A percentile compares a stretch with the other conserved stretches of the same genome.
Conservation (phyloP, 2,329 filamentous ascomycete species). For the Fusarium ramigenum region DNA sequence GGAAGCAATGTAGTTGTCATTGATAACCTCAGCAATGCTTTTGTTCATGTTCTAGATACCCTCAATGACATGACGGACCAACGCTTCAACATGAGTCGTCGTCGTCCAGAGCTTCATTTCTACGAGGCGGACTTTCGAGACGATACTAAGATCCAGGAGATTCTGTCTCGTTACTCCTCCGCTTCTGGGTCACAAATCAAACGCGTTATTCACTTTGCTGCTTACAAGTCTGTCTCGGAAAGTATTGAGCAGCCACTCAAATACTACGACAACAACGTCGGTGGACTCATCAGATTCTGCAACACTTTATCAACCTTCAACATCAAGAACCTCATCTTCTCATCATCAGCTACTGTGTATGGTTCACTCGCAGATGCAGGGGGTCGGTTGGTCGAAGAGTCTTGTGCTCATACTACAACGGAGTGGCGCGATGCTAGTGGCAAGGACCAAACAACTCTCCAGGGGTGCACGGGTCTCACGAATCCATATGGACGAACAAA, state of each 20-base stretch:
- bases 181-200: background rate
- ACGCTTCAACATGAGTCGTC: background rate
- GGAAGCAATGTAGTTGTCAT: background rate
- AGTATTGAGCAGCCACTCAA: constrained; percentile 67
- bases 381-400: background rate
- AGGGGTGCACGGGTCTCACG: background rate
- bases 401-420: constrained; percentile 53
- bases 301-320: constrained; percentile 52
- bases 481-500: constrained; percentile 70
- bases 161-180: background rate
- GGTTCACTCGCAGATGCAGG: constrained; percentile 63
- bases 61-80: constrained; percentile 5
- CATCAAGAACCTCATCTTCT: constrained; percentile 74
- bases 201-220: constrained; percentile 74
- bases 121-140: constrained; percentile 8
- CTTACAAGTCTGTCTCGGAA: constrained; percentile 72
- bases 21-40: constrained; percentile 2
- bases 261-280: constrained; percentile 76
- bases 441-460: background rate
- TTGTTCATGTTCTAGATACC: background rate
- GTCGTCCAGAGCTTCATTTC: background rate
- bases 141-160: background rate
- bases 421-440: constrained; percentile 50
- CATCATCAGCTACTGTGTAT: constrained; percentile 74
- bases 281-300: constrained; percentile 64